These are phyloP conservation scores for Myochromella boudieri DNA, from an alignment of 768 basidiomycete genomes.

Conservation along the genomic window DNA sequence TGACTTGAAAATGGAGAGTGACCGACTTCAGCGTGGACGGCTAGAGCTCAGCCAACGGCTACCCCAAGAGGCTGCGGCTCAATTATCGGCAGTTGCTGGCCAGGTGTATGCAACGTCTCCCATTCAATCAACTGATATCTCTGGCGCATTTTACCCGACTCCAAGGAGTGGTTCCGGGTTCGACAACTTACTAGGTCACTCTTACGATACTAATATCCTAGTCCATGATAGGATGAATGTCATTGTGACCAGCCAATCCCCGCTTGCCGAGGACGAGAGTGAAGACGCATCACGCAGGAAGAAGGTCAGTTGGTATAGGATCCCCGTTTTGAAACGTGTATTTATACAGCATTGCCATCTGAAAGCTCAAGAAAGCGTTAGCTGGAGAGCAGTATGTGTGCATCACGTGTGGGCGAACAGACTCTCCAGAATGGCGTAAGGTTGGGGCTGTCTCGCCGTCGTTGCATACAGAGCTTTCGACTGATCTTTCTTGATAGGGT, in stretches of 20 bases:
- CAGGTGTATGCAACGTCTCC: constrained; percentile 39
- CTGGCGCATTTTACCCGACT: constrained; percentile 11
- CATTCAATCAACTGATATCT: constrained; percentile 18
- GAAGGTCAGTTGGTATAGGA: constrained; percentile 62
- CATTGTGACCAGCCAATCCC: not conserved
- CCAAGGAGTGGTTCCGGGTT: constrained; percentile 8
- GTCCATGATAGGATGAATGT: constrained; percentile 7
- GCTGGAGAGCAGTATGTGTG: constrained; percentile 78
- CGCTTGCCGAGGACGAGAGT: constrained; percentile 37
- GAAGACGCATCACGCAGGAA: constrained; percentile 62
- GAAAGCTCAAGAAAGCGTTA: constrained; percentile 47
- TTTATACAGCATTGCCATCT: not conserved
- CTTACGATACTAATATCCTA: constrained; percentile 7
- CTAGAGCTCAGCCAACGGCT: constrained; percentile 36
- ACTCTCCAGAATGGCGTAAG: constrained; percentile 98
- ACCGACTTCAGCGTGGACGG: constrained; percentile 67
- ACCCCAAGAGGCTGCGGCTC: constrained; percentile 21
- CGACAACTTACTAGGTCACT: constrained; percentile 7
- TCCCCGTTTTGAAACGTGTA: too few species aligned
- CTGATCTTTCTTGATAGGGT: constrained; percentile 48
- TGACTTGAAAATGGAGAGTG: constrained; percentile 88
- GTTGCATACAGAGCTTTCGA: not conserved
- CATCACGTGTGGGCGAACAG: constrained; percentile 89
- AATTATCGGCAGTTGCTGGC: constrained; percentile 23
- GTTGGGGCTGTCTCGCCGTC: constrained; percentile 28